Evolutionary conservation across 768 basidiomycete genomes (phyloP), one percentile per base, ranked within the genome.

Genomic region (Gloeostereum incarnatum): DNA sequence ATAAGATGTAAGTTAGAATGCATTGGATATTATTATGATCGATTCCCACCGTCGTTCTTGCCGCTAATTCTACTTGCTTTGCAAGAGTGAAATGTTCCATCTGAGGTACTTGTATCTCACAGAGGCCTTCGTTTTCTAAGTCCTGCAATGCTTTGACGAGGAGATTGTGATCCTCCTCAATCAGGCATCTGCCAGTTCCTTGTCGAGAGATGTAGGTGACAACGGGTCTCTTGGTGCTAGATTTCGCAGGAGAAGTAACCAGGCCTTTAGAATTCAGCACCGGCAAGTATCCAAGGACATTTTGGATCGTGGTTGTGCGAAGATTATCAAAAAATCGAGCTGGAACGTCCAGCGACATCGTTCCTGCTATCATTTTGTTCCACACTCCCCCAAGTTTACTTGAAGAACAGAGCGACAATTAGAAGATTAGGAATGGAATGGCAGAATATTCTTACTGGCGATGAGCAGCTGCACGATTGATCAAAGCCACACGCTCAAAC

Each of bases 161-260:
- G 8, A 49, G 52, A 4, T 64, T 61, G 46, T 82, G 75, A 43
- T 76, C 70, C 22, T 62, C 56, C 1, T 57, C 53, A 10, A 63
- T 53, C 32, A 81, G 52, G 23, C 61, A 52, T 4, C 58, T 42
- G 1, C 65, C 53, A 24, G 63, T 47, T 8, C 53, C 54, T 52
- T 85, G 82, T 14, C 80, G 62, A 30, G 73, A 75, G 38, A 84
- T 65, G 42, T 84, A 84, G 2, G 76, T 77, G 35, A 65, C 61
- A 0, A 63, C 25, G 1, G 63, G 61, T 31, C 45, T 50, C 3
- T 45, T 45, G n/a, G 39, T 40, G 18, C 8, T 19, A 11, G 38
- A 35, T 30, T 34, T 29, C 14, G n/a, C 17, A 2, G 49, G 37
- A 8, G 43, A 44, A 17, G 49, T n/a, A n/a, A 51, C 45, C 1